A percentile compares a stretch with the other conserved stretches of the same genome.
phyloP scores from a whole-genome alignment of 331 rosid species.

The Cucumis variabilis region DNA sequence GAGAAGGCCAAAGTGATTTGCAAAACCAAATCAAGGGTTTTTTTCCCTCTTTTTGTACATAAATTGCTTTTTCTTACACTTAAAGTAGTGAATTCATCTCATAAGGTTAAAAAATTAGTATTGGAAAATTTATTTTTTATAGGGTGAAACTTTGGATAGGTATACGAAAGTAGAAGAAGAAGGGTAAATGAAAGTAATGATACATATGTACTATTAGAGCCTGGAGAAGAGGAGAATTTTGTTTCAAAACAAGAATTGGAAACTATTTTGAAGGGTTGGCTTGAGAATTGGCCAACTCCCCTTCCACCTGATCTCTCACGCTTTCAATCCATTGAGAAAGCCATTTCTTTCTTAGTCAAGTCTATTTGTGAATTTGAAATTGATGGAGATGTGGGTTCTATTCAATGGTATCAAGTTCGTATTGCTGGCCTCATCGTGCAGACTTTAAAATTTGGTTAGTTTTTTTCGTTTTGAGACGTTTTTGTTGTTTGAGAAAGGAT shows the following conservation, averaged over 20 bases:
- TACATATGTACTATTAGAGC: conserved; percentile 80
- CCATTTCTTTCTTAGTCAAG: conserved; percentile 72
- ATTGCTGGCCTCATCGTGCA: conserved; percentile 40
- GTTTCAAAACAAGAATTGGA: conserved; percentile 83
- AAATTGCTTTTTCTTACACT: neutral
- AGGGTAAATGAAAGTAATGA: conserved; percentile 65
- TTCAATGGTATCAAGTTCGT: conserved; percentile 91
- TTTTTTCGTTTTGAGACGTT: neutral
- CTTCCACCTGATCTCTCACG: conserved; percentile 89
- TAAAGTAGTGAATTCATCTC: too few relatives aligned
- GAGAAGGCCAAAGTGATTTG: too few relatives aligned
- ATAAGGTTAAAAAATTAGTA: too few relatives aligned
- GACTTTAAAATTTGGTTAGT: neutral
- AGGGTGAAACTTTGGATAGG: neutral
- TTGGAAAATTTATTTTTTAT: too few relatives aligned
- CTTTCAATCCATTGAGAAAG: conserved; percentile 72
- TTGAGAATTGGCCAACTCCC: conserved; percentile 74
- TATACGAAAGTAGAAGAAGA: conserved; percentile 56
- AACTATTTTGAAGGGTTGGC: conserved; percentile 57
- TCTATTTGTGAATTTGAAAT: conserved; percentile 90
- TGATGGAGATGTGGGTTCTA: conserved; percentile 74
- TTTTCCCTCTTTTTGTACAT: neutral
- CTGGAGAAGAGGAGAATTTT: conserved; percentile 88
- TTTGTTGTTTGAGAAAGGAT: neutral
- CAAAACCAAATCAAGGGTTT: conserved; percentile 6